phyloP scores from a whole-genome alignment of 2,329 filamentous ascomycete species.

The Cladosporium sp. region DNA sequence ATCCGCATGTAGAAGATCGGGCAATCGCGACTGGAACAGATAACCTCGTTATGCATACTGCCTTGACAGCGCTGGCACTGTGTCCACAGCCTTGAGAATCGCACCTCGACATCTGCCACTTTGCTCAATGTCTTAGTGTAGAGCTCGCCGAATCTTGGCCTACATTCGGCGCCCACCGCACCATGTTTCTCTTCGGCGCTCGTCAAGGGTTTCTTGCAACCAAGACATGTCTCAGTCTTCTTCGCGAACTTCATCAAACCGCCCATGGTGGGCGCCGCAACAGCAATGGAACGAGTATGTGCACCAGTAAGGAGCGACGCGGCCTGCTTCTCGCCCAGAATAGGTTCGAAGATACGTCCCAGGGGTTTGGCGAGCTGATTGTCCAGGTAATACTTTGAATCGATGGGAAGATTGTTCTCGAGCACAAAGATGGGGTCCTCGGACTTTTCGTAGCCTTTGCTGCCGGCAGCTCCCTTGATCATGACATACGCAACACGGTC shows the following conservation, averaged over 20 bases:
- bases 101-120: constrained; percentile 87
- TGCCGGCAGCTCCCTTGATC: constrained; percentile 82
- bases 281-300: constrained; percentile 91
- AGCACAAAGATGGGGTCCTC: constrained; percentile 97
- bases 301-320: constrained; percentile 83
- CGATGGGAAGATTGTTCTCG: constrained; percentile 96
- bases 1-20: constrained; percentile 99
- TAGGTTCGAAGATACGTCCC: constrained; percentile 94
- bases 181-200: constrained; percentile 77
- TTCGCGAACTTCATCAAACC: constrained; percentile 98
- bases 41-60: constrained; percentile 97
- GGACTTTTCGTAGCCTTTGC: constrained; percentile 95
- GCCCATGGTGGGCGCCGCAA: constrained; percentile 86
- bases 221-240: constrained; percentile 97
- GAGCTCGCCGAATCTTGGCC: constrained; percentile 81
- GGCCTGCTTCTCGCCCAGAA: constrained; percentile 89
- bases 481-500: constrained; percentile 99
- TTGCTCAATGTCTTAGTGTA: constrained; percentile 89
- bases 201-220: constrained; percentile 93
- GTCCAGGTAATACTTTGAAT: constrained; percentile 97
- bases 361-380: constrained; percentile 97
- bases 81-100: constrained; percentile 92
- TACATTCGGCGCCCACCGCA: constrained; percentile 85
- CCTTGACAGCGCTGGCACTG: constrained; percentile 98
- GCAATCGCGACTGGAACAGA: constrained; percentile 93